Conservation (phyloP, 768 basidiomycete genomes). For the Mycena vitilis region DNA sequence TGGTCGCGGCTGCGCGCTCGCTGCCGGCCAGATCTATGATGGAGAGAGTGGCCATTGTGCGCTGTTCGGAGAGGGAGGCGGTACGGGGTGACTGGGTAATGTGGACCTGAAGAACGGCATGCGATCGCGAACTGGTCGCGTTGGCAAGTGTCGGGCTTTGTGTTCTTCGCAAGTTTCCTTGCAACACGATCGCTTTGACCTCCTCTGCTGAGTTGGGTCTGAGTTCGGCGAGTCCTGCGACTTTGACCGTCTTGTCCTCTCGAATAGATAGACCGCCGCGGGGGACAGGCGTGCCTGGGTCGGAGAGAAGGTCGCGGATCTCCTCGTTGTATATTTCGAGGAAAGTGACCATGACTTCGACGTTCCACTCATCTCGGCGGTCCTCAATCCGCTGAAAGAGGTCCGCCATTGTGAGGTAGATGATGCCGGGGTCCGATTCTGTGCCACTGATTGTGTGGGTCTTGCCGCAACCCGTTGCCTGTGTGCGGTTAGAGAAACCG, state of each 20-base stretch:
- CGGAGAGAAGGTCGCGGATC: conserved; percentile 93
- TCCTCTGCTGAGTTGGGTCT: conserved; percentile 88
- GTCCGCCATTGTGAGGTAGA: conserved; percentile 97
- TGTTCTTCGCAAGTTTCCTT: conserved; percentile 89
- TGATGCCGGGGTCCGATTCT: conserved; percentile 88
- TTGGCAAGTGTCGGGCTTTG: conserved; percentile 97
- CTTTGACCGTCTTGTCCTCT: conserved; percentile 94
- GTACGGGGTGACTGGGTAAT: conserved; percentile 89
- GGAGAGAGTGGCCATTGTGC: conserved; percentile 90
- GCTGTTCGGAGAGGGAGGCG: conserved; percentile 83
- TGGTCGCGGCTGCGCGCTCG: conserved; percentile 95
- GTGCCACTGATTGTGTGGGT: conserved; percentile 99
- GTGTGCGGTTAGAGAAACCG: conserved; percentile 30
- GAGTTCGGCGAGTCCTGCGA: conserved; percentile 86
- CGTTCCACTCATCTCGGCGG: conserved; percentile 84
- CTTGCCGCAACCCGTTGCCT: conserved; percentile 99
- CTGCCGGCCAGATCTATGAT: conserved; percentile 99
- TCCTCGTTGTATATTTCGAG: conserved; percentile 99
- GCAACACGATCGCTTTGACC: conserved; percentile 92
- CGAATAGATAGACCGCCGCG: conserved; percentile 93
- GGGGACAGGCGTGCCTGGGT: conserved; percentile 68
- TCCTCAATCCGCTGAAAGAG: conserved; percentile 95
- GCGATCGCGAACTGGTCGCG: conserved; percentile 95
- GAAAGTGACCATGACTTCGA: conserved; percentile 93
- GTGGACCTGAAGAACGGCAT: conserved; percentile 97